A percentile compares a stretch with the other conserved stretches of the same genome.
Conservation (phyloP, 176 grass and related monocot species). For the Carex parvula region DNA sequence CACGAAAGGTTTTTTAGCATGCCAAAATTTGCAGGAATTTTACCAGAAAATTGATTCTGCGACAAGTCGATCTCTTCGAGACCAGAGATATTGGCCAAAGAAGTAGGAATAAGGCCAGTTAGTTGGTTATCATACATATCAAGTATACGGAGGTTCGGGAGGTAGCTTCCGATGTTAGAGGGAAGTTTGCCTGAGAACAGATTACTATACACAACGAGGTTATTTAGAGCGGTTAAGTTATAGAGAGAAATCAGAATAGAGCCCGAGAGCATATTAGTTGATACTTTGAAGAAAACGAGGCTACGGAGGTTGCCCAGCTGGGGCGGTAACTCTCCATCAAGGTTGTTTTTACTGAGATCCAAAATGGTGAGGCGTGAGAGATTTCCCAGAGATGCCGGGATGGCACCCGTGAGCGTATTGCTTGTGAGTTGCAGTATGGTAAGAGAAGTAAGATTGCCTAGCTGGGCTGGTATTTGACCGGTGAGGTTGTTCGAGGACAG, state of each 20-base stretch:
- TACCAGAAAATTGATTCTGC: slow-evolving; percentile 57
- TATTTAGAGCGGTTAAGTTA: slow-evolving; percentile 51
- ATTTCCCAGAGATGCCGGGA: slow-evolving; percentile 54
- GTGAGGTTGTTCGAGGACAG: slow-evolving; percentile 89
- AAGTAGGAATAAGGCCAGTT: slow-evolving; percentile 41
- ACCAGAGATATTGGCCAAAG: slow-evolving; percentile 40
- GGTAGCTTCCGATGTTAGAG: slow-evolving; percentile 40
- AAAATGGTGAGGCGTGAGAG: slow-evolving; percentile 18
- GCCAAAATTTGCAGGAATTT: slow-evolving; percentile 70
- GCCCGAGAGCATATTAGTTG: slow-evolving; percentile 59
- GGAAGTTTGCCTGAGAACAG: slow-evolving; percentile 64
- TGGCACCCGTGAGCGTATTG: slow-evolving; percentile 64
- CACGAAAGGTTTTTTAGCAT: slow-evolving; percentile 71
- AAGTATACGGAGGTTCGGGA: slow-evolving; percentile 57
- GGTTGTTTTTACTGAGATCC: too few relatives aligned
- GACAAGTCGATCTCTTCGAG: slow-evolving; percentile 65
- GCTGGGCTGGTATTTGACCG: slow-evolving; percentile 52
- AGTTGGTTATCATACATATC: slow-evolving; percentile 66
- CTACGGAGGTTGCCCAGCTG: too few relatives aligned
- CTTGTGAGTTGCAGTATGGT: slow-evolving; percentile 60
- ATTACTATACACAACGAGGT: slow-evolving; percentile 54
- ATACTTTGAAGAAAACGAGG: slow-evolving; percentile 56
- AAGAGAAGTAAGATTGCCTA: slow-evolving; percentile 45
- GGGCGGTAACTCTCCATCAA: too few relatives aligned
- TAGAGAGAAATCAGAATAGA: slow-evolving; percentile 52